phyloP scores from a whole-genome alignment of 306 rosid genomes.

The Gastrolobium villosum region DNA sequence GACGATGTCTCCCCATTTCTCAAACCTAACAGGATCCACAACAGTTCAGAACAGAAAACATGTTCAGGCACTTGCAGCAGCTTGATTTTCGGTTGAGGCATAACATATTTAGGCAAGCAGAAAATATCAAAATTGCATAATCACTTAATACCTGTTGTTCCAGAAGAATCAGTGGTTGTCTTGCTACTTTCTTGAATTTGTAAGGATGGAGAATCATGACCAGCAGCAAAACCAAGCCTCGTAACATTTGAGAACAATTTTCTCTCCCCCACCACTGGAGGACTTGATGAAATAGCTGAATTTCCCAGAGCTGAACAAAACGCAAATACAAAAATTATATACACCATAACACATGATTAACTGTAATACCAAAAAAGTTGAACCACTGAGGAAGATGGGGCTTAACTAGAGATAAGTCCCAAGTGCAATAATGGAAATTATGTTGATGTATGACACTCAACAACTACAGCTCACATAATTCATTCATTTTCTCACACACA shows the following conservation, averaged over 20 bases:
- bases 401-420: conserved; percentile 30
- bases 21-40: conserved; percentile 52
- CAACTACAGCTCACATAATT: conserved; percentile 15
- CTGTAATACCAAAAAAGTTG: conserved; percentile 1
- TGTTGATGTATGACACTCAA: background rate
- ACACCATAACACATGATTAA: conserved; percentile 7
- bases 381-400: background rate
- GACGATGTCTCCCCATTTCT: conserved; percentile 67
- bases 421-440: conserved; percentile 20
- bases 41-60: conserved; percentile 2
- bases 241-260: conserved; percentile 86
- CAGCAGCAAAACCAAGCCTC: conserved; percentile 93
- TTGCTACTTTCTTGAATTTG: conserved; percentile 68
- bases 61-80: conserved; percentile 7
- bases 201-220: conserved; percentile 87
- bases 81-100: conserved; percentile 10
- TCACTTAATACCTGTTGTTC: conserved; percentile 57
- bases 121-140: conserved; percentile 26
- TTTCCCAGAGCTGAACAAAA: conserved; percentile 80
- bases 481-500: background rate
- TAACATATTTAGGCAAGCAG: conserved; percentile 5
- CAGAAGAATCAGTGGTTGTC: conserved; percentile 52
- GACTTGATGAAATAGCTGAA: conserved; percentile 71
- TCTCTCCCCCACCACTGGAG: conserved; percentile 80
- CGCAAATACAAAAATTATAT: conserved; percentile 23